A percentile compares a stretch with the other conserved stretches of the same genome.
phyloP scores from a whole-genome alignment of 106 monocot genomes.

The Agapanthus africanus region DNA sequence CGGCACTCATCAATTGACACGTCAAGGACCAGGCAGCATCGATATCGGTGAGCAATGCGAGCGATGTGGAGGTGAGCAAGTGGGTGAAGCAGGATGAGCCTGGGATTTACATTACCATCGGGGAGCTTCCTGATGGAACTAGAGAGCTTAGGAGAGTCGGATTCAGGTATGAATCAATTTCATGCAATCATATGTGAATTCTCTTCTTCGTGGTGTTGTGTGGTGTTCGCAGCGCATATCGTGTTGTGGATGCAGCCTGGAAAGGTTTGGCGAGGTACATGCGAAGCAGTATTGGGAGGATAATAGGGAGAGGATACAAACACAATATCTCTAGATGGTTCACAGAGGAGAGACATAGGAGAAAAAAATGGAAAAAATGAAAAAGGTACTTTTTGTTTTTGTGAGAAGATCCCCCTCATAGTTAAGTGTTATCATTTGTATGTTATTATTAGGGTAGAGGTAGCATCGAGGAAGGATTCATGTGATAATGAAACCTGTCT shows the following conservation, averaged over 20 bases:
- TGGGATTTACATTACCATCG: constrained; percentile 81
- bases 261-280: constrained; percentile 80
- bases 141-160: constrained; percentile 86
- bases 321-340: constrained; percentile 76
- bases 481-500: too few relatives aligned
- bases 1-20: constrained; percentile 33
- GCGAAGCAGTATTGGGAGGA: constrained; percentile 98
- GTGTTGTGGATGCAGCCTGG: constrained; percentile 44
- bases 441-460: too few relatives aligned
- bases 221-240: too few relatives aligned
- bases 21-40: constrained; percentile 65
- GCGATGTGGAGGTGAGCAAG: constrained; percentile 59
- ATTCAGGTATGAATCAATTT: constrained; percentile 54
- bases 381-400: too few relatives aligned
- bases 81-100: constrained; percentile 98
- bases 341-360: too few relatives aligned
- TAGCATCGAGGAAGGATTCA: too few relatives aligned
- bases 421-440: too few relatives aligned
- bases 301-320: constrained; percentile 83
- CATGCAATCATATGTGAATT: too few relatives aligned
- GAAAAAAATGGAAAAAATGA: too few relatives aligned
- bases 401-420: too few relatives aligned
- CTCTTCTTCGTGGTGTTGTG: too few relatives aligned
- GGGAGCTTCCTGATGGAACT: constrained; percentile 68
- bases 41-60: constrained; percentile 64